Conservation (phyloP, 2,329 filamentous ascomycete species). For the Aspergillus udagawae region DNA sequence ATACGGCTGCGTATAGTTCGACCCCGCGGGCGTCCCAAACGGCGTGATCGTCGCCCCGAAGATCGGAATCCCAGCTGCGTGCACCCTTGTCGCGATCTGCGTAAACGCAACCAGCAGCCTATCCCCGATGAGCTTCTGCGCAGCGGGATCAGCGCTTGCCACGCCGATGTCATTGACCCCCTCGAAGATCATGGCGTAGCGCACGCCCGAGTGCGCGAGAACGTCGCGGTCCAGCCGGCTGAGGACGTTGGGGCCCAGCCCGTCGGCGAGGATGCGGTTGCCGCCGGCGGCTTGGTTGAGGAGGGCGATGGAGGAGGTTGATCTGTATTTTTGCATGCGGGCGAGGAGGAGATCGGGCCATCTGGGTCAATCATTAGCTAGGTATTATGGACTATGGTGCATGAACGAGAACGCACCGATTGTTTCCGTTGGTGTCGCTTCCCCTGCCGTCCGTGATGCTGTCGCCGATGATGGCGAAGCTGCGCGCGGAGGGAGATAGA, state of each 20-base stretch:
- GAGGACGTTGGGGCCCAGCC: slow-evolving; percentile 59
- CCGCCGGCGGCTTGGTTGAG: slow-evolving; percentile 66
- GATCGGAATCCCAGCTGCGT: slow-evolving; percentile 52
- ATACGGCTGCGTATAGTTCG: slow-evolving; percentile 48
- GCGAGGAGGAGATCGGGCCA: slow-evolving; percentile 58
- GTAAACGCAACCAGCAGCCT: slow-evolving; percentile 54
- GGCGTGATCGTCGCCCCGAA: slow-evolving; percentile 66
- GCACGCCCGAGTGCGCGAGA: slow-evolving; percentile 53
- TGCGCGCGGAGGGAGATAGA: slow-evolving; percentile 40
- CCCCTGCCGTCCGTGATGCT: slow-evolving; percentile 63
- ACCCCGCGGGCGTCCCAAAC: slow-evolving; percentile 44
- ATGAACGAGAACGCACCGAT: slow-evolving; percentile 34
- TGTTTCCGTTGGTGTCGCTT: slow-evolving; percentile 56
- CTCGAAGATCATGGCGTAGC: slow-evolving; percentile 63
- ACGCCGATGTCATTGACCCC: slow-evolving; percentile 66
- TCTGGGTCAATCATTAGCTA: slow-evolving; percentile 17
- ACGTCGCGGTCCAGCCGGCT: slow-evolving; percentile 62
- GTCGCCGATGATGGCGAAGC: slow-evolving; percentile 58
- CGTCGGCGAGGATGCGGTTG: slow-evolving; percentile 61
- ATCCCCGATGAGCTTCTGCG: slow-evolving; percentile 48
- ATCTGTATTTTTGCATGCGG: slow-evolving; percentile 46
- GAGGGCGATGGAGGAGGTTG: slow-evolving; percentile 51
- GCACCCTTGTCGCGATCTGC: slow-evolving; percentile 55
- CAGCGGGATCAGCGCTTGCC: slow-evolving; percentile 40
- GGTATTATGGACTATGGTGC: not conserved